Base-by-base conservation (phyloP, 768 basidiomycete species). In the Termitomyces sp. region DNA sequence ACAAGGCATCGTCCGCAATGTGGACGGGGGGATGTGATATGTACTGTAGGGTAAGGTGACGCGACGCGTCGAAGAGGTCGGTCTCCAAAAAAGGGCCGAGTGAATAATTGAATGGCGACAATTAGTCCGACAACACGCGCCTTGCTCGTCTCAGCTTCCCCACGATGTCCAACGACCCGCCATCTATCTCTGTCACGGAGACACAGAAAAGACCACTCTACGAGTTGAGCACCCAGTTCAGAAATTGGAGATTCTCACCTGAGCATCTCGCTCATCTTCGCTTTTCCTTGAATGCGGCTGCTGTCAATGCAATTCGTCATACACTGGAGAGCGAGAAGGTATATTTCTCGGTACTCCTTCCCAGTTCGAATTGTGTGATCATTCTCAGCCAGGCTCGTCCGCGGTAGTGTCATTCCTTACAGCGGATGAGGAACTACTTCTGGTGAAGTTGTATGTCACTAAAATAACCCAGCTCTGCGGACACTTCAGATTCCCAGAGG, bases 231-330 rank as follows among this genome's bases (percentile, higher is more conserved):
- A 91, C 90, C 0, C 92, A 94, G 67, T 92, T 78, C 74, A 84
- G 78, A 57, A 86, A 95, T 69, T 99, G 97, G 97, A 78, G 95
- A 53, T 97, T 88, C 71, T 94, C 95, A 0, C 74, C 79, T 14
- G 81, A 86, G 49, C 77, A 83, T 56, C 82, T 99, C 4, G 74
- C 68, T 7, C 66, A 76, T 14, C 81, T 87, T 47, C 82, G 97
- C 18, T 66, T 74, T 10, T 77, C 84, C 20, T 74, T 97, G 62
- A 99, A 96, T 67, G 72, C 76, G 32, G 85, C 82, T 28, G 91
- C 93, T 1, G 88, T 96, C 28, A 76, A 82, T 49, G 86, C 82
- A 5, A 95, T 98, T 66, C 83, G 84, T 55, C 77, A 77, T 36
- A 88, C 91, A 23, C 86, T 95, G 56, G 89, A 95, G 67, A 79